Evolutionary conservation across 2,329 filamentous ascomycete species (phyloP).

Genomic region (Bipolaris gigantea): DNA sequence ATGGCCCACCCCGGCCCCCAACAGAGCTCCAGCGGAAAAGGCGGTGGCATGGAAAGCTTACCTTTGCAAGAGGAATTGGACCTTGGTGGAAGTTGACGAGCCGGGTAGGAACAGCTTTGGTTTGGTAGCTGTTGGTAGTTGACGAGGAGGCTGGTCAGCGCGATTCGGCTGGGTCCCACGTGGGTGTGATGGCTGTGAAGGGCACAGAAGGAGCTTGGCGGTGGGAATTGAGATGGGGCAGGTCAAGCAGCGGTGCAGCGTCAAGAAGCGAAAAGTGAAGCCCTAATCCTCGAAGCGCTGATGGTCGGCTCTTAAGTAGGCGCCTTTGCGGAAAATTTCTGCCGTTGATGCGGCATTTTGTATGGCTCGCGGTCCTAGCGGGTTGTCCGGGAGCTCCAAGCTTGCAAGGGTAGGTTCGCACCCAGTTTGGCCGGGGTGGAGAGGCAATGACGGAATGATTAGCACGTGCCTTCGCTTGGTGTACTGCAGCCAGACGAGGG

Average conservation of each 20-base stretch:
- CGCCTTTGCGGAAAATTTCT: conserved; percentile 40
- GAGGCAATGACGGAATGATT: conserved; percentile 6
- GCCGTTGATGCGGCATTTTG: conserved; percentile 43
- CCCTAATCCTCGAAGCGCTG: conserved; percentile 20
- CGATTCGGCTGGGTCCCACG: conserved; percentile 25
- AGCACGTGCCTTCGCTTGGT: conserved; percentile 32
- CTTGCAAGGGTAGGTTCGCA: conserved; percentile 22
- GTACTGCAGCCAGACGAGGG: background rate
- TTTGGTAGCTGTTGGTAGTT: conserved; percentile 21
- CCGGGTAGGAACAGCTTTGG: conserved; percentile 11
- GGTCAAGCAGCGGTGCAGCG: conserved; percentile 34
- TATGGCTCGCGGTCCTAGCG: conserved; percentile 37
- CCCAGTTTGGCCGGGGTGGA: conserved; percentile 26
- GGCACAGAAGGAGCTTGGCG: conserved; percentile 27
- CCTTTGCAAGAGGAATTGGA: conserved; percentile 35
- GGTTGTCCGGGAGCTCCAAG: conserved; percentile 29
- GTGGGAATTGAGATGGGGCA: conserved; percentile 19
- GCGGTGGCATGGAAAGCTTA: conserved; percentile 27
- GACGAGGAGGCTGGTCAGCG: conserved; percentile 37
- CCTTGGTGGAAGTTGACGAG: conserved; percentile 17
- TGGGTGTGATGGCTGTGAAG: conserved; percentile 23
- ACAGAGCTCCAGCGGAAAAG: conserved; percentile 17
- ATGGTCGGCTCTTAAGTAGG: conserved; percentile 36
- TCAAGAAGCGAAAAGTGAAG: conserved; percentile 24
- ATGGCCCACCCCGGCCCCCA: conserved; percentile 4